These are phyloP conservation scores for Peribolospora baueri DNA, from an alignment of 768 basidiomycete species.

Conservation along the genomic window DNA sequence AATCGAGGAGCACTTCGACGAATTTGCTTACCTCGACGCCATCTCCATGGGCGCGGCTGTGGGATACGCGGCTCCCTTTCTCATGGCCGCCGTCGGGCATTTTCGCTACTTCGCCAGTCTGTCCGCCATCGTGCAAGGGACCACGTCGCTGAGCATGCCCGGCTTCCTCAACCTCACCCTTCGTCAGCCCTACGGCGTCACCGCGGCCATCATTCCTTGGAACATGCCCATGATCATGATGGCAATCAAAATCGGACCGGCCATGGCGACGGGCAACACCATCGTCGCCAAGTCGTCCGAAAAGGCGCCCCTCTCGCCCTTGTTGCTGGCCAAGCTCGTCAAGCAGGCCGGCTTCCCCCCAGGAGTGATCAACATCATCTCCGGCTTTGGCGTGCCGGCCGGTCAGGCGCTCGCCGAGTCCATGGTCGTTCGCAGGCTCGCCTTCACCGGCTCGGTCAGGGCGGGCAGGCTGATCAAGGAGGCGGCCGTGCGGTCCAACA, in stretches of 20 bases:
- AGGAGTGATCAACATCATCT: constrained; percentile 11
- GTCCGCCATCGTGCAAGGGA: constrained; percentile 3
- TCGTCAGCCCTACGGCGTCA: constrained; percentile 9
- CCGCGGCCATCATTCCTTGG: constrained; percentile 2
- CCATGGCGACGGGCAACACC: constrained; percentile 12
- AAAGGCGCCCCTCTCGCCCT: constrained; percentile 2
- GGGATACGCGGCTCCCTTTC: background rate
- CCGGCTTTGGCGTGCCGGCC: constrained; percentile 5
- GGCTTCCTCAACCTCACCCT: constrained; percentile 4
- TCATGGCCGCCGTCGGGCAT: background rate
- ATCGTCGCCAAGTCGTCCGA: constrained; percentile 13
- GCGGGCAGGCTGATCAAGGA: constrained; percentile 10
- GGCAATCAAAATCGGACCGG: constrained; percentile 9
- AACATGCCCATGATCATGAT: constrained; percentile 13
- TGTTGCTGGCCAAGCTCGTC: constrained; percentile 2
- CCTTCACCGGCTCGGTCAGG: constrained; percentile 12
- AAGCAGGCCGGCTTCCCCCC: constrained; percentile 12
- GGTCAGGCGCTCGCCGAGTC: constrained; percentile 11
- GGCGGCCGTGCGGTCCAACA: constrained; percentile 11
- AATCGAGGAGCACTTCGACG: constrained; percentile 4
- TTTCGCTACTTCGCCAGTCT: background rate
- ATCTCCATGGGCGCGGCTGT: constrained; percentile 2
- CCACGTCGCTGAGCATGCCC: constrained; percentile 3
- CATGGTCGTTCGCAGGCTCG: constrained; percentile 13
- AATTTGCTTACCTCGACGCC: constrained; percentile 6